Conservation (phyloP, 2,329 filamentous ascomycete species). For the Trichoderma harzianum region DNA sequence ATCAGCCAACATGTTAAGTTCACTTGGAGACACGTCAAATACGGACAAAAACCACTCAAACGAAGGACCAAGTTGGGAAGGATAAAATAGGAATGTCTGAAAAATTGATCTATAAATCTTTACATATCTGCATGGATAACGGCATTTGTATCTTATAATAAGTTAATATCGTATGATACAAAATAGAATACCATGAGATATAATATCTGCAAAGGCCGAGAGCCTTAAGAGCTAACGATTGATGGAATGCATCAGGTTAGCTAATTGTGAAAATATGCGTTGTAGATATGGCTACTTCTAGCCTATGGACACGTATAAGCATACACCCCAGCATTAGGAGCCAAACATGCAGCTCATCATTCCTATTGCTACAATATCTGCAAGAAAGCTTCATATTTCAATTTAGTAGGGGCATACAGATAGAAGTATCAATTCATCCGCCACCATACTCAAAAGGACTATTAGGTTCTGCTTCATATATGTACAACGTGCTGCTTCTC, state of each 20-base stretch:
- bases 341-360: neutral
- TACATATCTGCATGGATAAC: neutral
- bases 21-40: neutral
- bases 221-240: neutral
- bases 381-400: neutral
- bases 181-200: neutral
- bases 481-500: constrained; percentile 44
- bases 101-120: neutral
- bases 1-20: constrained; percentile 4
- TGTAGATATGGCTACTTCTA: neutral
- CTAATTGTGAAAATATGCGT: neutral
- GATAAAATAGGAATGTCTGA: neutral
- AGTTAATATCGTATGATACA: neutral
- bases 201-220: neutral
- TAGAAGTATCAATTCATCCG: neutral
- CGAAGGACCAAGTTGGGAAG: neutral
- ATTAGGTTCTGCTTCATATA: constrained; percentile 40
- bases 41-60: neutral
- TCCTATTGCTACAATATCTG: neutral
- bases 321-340: neutral
- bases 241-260: neutral
- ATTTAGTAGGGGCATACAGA: too few relatives aligned
- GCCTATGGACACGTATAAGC: neutral
- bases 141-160: neutral
- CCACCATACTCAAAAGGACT: constrained; percentile 24